Evolutionary conservation across 441 rosid genomes (phyloP), one percentile per base, ranked within the genome.

Genomic region (Gossypium gossypioides): DNA sequence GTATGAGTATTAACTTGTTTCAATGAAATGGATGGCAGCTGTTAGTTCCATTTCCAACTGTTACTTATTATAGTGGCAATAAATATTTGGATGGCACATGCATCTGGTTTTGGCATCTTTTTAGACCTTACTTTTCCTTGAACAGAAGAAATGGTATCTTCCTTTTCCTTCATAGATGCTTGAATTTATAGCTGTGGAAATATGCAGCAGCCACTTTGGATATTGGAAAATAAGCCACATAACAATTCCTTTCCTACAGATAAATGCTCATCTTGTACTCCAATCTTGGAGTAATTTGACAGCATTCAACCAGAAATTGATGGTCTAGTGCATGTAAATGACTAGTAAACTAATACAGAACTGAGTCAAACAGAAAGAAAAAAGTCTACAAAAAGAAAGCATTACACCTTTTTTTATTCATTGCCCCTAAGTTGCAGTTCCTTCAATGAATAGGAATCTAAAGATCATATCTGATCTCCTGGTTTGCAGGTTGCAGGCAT

Each of bases 61-160:
- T 52, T 52, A 9, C 8, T 7, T 48, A 13, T 66, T 22, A 24
- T 1, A 22, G 61, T 68, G 72, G 48, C 61, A 52, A 32, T 5
- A 3, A 29, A 32, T 32, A 67, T 68, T 69, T 46, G n/a, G 21
- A 46, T 15, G 32, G 16, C 1, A 63, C 34, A 15, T 27, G 60
- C 72, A 51, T 68, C 72, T 52, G 5, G 10, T 8, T 46, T 71
- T 42, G 58, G 74, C 74, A 59, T 71, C 74, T 59, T 32, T 40
- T 25, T 0, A 42, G 44, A 21, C 48, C 44, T 34, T 1, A 0
- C 37, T 58, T 58, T 58, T 25, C 40, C 63, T 58, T 13, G 2
- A 24, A 25, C 21, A 54, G 51, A 32, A 52, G 22, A 56, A 13
- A 8, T 25, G 57, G 58, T 46, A 59, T 59, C 67, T 71, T 71